Evolutionary conservation across 768 basidiomycete genomes (phyloP), one percentile per base, ranked within the genome.

Genomic region (Tricholoma bakamatsutake): DNA sequence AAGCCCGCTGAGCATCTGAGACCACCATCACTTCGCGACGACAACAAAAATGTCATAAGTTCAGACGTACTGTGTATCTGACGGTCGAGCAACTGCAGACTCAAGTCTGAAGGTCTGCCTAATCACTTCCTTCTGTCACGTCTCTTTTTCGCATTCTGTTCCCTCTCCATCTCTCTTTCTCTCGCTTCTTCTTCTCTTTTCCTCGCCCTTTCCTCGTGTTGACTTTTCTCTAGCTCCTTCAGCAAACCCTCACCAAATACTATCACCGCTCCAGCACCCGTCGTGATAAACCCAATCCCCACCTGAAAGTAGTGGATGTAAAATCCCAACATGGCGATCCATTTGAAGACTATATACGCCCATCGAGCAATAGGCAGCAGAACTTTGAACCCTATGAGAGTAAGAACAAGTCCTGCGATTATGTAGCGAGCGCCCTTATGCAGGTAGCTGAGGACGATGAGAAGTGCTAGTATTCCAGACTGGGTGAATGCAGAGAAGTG

Each of bases 401-500:
- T 56, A 10, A 65, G 52, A 35, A 68, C 54, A 31, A 69, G 53
- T 8, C 54, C 57, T 1, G 56, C 58, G 35, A 71, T 57, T 15
- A 61, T 43, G 17, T 63, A 49, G 9, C 73, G 64, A 15, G 64
- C 60, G 18, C 59, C 47, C 50, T 61, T 64, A 56, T 69, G 62
- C 12, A 69, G 46, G 52, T 69, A 71, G 59, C 69, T 71, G 51
- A 64, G 40, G 18, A 66, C 12, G 3, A 72, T 57, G 34, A 74
- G 60, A 7, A 61, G 8, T 2, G 60, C 52, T 13, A 75, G 57
- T 6, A 73, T 62, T 13, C 53, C 34, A 2, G 66, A 50, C 51
- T 73, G 74, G 6, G 68, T 60, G 18, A 61, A 64, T 12, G 63
- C 52, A n/a, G 73, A 71, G 56, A 65, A 68, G 35, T 59, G 58